Evolutionary conservation across 2,329 filamentous ascomycete species (phyloP).

Genomic region (Coniochaeta sp.): DNA sequence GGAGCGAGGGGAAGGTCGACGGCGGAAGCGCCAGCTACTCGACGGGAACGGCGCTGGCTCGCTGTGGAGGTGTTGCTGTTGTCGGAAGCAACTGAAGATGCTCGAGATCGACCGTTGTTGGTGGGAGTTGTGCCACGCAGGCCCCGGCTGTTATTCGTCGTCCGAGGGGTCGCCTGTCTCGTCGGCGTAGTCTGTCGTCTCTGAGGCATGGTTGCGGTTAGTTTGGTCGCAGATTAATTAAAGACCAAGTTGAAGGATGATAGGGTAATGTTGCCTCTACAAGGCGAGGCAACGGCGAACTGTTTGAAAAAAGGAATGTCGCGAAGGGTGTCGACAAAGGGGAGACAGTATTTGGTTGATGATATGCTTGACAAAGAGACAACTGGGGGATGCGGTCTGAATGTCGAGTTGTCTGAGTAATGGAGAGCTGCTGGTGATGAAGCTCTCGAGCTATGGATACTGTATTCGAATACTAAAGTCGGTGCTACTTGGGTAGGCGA

Average conservation of each 20-base stretch:
- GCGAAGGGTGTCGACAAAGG: not conserved
- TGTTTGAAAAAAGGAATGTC: not conserved
- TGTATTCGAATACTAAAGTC: not conserved
- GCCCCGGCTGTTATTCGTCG: constrained; percentile 16
- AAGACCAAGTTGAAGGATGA: too few relatives aligned
- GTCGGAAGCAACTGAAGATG: not conserved
- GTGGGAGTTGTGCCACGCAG: constrained; percentile 6
- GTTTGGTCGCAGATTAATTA: too few relatives aligned
- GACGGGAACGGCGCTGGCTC: too few relatives aligned
- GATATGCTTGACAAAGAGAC: not conserved
- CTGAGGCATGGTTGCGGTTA: not conserved
- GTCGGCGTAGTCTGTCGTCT: too few relatives aligned
- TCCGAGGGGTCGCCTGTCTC: constrained; percentile 9
- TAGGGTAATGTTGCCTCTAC: not conserved
- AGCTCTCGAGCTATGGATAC: not conserved
- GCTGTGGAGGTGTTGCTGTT: not conserved
- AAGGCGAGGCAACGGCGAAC: not conserved
- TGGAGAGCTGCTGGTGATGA: not conserved
- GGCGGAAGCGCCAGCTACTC: too few relatives aligned
- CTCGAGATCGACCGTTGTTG: not conserved
- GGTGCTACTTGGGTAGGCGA: not conserved
- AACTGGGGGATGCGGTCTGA: not conserved
- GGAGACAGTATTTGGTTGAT: not conserved
- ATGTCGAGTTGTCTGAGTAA: not conserved
- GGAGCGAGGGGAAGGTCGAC: too few relatives aligned